Evolutionary conservation across 2,329 filamentous ascomycete species (phyloP), one percentile per base, ranked within the genome.

Genomic region (Drechslerella dactyloides): DNA sequence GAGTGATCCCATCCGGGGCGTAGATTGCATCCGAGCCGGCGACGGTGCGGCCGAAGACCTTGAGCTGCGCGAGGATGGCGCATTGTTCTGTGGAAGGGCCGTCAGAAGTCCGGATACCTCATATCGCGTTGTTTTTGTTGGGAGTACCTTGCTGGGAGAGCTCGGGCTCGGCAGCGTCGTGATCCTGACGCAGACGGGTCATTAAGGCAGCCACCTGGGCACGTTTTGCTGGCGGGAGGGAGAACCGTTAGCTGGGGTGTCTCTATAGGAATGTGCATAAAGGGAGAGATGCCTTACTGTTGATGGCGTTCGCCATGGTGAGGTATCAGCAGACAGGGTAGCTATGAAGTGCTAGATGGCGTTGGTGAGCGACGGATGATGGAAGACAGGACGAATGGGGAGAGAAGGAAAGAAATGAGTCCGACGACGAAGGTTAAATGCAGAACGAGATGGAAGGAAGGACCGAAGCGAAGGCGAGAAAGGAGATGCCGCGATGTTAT

Each of bases 21-120:
- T 94, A 97, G 66, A 97, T 93, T 0, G 91, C 89, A 66, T 89
- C 89, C 27, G 92, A 87, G 79, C 90, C 84, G 30, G 81, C 82
- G 6, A 88, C 86, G 76, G 89, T 87, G 70, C 92, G 87, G 5
- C 92, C 89, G 76, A 90, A 85, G 33, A 93, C 82, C 80, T 96
- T 96, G 54, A 97, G 83, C 75, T 91, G 81, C 75, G 89, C 86
- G 2, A 89, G 79, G 11, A 83, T 82, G 3, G 58, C 50, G 23
- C 54, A 53, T 44, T 66, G 59, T n/a, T 61, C 69, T 70, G 27
- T 11, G 19, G 23, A n/a, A 23, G 6, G 17, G 15, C 8, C 4
- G 46, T 51, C 19, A 51, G 46, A 13, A 21, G 19, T 17, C 2
- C 17, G 23, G 11, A 48, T n/a, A 6, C 15, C 7, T 21, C 7